Base-by-base conservation (phyloP, 2,329 filamentous ascomycete species). In the Ophiostoma perfectum region DNA sequence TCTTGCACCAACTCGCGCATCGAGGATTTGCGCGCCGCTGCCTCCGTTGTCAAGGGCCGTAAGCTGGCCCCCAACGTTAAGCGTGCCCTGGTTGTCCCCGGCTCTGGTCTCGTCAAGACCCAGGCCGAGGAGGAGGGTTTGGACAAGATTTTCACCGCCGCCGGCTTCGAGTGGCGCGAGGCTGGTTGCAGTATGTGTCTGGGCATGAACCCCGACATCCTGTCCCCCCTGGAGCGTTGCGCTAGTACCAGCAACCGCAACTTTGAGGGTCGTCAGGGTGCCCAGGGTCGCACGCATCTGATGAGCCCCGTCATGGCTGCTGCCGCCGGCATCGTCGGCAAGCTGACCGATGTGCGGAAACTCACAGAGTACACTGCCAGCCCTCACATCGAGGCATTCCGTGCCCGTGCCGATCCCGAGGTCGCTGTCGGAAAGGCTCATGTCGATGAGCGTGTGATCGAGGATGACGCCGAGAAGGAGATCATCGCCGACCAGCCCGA, bases 181-280 rank as follows among this genome's bases (percentile, higher is more conserved):
- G 95, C 95, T 73, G 95, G 95, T 65, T 99, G 95, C 86, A 96
- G 92, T 71, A 99, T 99, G 95, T 98, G 95, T 78, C 85, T 99
- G 68, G 95, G 95, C 77, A 99, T 99, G 94, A 99, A 99, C 83
- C 94, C 95, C 0, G 95, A 99, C 78, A 98, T 99, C 72, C 86
- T 98, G 64, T 88, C 93, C 1, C 93, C 95, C 67, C 86, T 90
- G 78, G 95, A 99, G 81, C 89, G 95, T 75, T 98, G 95, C 77
- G 95, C 95, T 58, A 94, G 90, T 76, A 98, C 95, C 65, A 96
- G 92, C 71, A 98, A 98, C 82, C 91, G 95, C 75, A 98, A 98
- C 80, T 98, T 98, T 74, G 95, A 98, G 78, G 95, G 95, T 71
- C 90, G 95, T 72, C 95, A 99, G 80, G 95, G 95, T 76, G 93